Base-by-base conservation (phyloP, 169 alveolate species). In the Cyclospora cayetanensis region DNA sequence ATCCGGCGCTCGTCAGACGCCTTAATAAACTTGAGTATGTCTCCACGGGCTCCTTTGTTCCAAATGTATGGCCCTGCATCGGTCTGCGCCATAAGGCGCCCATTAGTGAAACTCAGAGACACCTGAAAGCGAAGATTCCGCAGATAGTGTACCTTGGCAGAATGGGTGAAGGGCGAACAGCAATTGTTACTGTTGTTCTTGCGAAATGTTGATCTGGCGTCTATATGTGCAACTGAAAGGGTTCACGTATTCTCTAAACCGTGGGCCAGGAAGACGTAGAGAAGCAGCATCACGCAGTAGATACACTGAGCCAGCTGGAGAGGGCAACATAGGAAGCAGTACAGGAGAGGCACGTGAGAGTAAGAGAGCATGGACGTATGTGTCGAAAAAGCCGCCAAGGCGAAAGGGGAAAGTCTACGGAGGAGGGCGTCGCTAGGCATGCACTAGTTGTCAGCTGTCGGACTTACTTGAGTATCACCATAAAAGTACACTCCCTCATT, bases 11-110 rank as follows among this genome's bases (percentile, higher is more conserved):
- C 83, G 39, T 70, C 83, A 37, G 83, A 41, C 12, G 83, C 83
- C 37, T 55, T 50, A 4, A 70, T 70, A 55, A 70, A 70, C 35
- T 70, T 70, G 53, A 70, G 83, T 50, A 70, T 70, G 42, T 70
- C 83, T 37, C 83, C 83, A n/a, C 83, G 83, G 31, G 83, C 83
- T 22, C 83, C 83, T 43, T 70, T 70, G 83, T 70, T 70, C 83
- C 83, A 70, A 37, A 50, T 70, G 37, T 22, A 35, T 20, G 83
- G 83, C 22, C 83, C 83, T 3, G 60, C 83, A 70, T 70, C 83
- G 1, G 83, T 70, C 60, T 70, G 83, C 5, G 83, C 83, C 83
- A 70, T 70, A 1, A 70, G 83, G 25, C 83, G 83, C 39, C 83
- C 83, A 70, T 70, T 70, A 4, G 39, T 70, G 42, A 70, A 70